Evolutionary conservation across 1,139 yeast species (phyloP).

Genomic region (Barnettozyma hawaiiensis): DNA sequence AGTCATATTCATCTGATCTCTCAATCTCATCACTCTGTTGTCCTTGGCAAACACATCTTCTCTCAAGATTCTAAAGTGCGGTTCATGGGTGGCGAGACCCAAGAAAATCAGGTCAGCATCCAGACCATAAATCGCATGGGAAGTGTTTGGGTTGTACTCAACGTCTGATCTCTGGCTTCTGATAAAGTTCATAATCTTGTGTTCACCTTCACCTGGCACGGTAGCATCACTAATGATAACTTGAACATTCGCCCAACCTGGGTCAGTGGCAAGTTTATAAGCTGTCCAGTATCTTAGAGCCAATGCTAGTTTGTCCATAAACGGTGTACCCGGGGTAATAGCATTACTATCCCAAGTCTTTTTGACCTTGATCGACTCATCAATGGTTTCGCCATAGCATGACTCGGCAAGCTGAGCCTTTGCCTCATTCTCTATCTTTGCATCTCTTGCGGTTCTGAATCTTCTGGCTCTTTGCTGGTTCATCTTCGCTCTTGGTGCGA

Average conservation of each 20-base stretch:
- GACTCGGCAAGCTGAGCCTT: constrained; percentile 45
- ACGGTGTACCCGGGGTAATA: constrained; percentile 98
- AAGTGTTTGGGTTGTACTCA: constrained; percentile 80
- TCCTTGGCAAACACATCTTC: constrained; percentile 91
- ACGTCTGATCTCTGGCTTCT: constrained; percentile 82
- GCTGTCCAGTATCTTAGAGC: constrained; percentile 89
- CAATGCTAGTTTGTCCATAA: constrained; percentile 83
- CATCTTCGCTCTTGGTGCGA: constrained; percentile 98
- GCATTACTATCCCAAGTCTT: constrained; percentile 83
- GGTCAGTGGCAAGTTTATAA: constrained; percentile 77
- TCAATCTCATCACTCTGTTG: constrained; percentile 41
- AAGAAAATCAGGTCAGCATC: constrained; percentile 97
- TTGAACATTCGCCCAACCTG: constrained; percentile 84
- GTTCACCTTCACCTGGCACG: constrained; percentile 99
- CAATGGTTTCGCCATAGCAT: constrained; percentile 57
- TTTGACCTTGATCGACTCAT: constrained; percentile 45
- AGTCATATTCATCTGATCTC: constrained; percentile 53
- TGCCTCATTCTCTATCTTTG: constrained; percentile 63
- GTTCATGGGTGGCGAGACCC: constrained; percentile 95
- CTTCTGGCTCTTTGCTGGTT: constrained; percentile 96
- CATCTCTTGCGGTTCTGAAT: constrained; percentile 92
- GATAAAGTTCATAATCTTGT: constrained; percentile 91
- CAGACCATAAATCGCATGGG: constrained; percentile 92
- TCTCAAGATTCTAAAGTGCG: constrained; percentile 87
- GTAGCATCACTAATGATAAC: constrained; percentile 91